Base-by-base conservation (phyloP, 306 rosid species). In the Vigna unguiculata region DNA sequence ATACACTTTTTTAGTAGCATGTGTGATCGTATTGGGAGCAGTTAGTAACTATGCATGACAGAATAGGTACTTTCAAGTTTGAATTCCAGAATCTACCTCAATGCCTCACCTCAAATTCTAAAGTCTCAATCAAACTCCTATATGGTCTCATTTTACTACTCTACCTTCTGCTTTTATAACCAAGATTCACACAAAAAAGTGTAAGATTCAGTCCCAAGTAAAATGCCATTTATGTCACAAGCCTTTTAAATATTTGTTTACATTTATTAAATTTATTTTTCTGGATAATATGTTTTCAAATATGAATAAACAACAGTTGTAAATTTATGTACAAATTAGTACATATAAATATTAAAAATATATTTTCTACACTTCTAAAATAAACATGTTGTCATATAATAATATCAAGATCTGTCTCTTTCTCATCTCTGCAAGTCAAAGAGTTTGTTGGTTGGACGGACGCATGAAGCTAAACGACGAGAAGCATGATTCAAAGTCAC, bases 391-490 rank as follows among this genome's bases (percentile, higher is more conserved):
- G 45, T 40, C 13, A 40, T 40, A 9, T 40, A 40, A 9, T 40
- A 40, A 2, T 9, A 40, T 40, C 13, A 40, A 36, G n/a, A 57
- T 0, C 53, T 40, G 71, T 69, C 22, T 72, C 22, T 21, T 21
- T 71, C 36, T 32, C n/a, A 43, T 60, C 51, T 65, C 71, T 81
- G 75, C 78, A 83, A 85, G 91, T 89, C 93, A 89, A 89, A 87
- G 85, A 70, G 90, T 86, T 82, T 69, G 91, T 85, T 87, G 72
- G 86, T 65, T 59, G 63, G 11, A 77, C 60, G 64, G 59, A 76
- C 57, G 76, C 72, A 21, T 46, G 48, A 78, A 52, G 55, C 81
- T 73, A 81, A 74, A 79, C 69, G 88, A 87, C 89, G 69, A 83
- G 28, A 11, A 15, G 77, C 52, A 34, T 34, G 40, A 34, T 75